Evolutionary conservation across 306 rosid species (phyloP), one percentile per base, ranked within the genome.

Genomic region (Urtica urens): DNA sequence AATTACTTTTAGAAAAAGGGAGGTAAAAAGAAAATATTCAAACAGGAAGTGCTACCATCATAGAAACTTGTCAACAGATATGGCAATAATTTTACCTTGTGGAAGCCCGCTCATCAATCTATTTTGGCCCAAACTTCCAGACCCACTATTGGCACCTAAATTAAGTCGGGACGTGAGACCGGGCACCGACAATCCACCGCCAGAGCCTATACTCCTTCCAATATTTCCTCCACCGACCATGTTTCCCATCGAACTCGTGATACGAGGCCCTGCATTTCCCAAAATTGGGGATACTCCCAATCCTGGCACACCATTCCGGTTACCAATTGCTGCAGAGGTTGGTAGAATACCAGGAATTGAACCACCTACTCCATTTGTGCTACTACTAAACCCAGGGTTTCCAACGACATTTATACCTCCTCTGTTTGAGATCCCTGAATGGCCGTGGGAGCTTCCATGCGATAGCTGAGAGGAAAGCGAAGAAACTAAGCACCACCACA

Each of bases 341-440:
- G 95, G 77, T 71, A 85, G 79, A 85, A 85, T 77, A 74, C 99
- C 95, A 64, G 99, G 95, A 70, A 90, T 77, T 66, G 99, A 81
- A 72, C 95, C 86, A 45, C 96, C 94, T 71, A 92, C 81, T 69
- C 93, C 99, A 77, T 85, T 92, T 77, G 94, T 58, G 81, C 76
- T 72, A 75, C 76, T 85, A 79, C 78, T 79, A 79, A 75, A 92
- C 73, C 99, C 99, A 77, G 94, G 96, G 41, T 79, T 85, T 62
- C 95, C 97, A 47, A 85, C 92, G 49, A 85, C 83, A 85, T 72
- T 79, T 66, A 86, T 71, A 82, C 99, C 92, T 81, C 97, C 99
- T 82, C 99, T 85, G 65, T 64, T 92, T 51, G 87, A 47, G 63
- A 92, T 78, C 70, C 87, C 95, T 30, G 92, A 85, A 71, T 79